phyloP scores from a whole-genome alignment of 306 rosid genomes.

The Pyrus pyrifolia region DNA sequence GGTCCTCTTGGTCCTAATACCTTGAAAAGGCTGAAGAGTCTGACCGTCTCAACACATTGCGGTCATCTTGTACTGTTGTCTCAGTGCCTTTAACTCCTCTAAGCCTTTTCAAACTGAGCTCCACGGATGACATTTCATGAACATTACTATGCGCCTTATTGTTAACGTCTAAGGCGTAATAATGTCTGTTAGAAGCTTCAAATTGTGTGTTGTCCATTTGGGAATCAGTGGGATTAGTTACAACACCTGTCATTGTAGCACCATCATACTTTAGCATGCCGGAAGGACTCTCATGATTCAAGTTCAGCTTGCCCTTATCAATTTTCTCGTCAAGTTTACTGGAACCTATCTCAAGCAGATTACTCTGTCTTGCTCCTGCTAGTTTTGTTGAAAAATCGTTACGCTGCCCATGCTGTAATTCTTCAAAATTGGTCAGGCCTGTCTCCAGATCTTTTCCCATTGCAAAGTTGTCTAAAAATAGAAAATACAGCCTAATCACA shows the following conservation, averaged over 20 bases:
- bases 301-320: conserved; percentile 39
- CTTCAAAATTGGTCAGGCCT: conserved; percentile 26
- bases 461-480: conserved; percentile 26
- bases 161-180: conserved; percentile 31
- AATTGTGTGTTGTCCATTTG: conserved; percentile 42
- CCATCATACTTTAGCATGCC: conserved; percentile 43
- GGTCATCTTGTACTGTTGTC: conserved; percentile 47
- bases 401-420: conserved; percentile 27
- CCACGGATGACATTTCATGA: conserved; percentile 52
- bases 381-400: conserved; percentile 38
- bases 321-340: conserved; percentile 44
- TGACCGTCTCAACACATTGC: conserved; percentile 66
- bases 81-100: conserved; percentile 53
- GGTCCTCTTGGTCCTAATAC: conserved; percentile 24
- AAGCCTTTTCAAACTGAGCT: conserved; percentile 75
- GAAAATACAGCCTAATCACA: conserved; percentile 14
- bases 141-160: conserved; percentile 31
- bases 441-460: conserved; percentile 31
- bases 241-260: conserved; percentile 36
- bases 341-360: conserved; percentile 32
- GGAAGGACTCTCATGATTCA: conserved; percentile 41
- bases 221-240: conserved; percentile 32
- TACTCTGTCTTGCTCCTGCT: conserved; percentile 36
- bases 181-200: conserved; percentile 38
- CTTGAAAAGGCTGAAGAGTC: conserved; percentile 82